Evolutionary conservation across 495 filamentous ascomycete genomes (phyloP), one percentile per base, ranked within the genome.

Genomic region (Penicillium bovifimosum): DNA sequence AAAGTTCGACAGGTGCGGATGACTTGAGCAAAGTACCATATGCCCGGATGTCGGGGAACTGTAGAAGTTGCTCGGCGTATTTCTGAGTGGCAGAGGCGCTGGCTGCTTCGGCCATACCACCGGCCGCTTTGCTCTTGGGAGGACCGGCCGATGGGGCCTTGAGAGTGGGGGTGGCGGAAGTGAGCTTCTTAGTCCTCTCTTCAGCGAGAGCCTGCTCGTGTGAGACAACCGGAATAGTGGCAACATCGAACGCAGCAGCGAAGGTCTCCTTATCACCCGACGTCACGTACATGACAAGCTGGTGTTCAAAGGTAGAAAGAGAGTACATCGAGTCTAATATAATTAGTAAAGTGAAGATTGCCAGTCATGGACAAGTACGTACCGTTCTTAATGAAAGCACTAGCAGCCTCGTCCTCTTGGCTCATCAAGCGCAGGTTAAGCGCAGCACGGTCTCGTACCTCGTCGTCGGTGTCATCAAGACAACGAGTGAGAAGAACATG

Each of bases 171-270:
- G 90, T 92, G 24, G 90, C 86, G 7, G 86, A 85, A 3, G 88
- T 95, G 61, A 96, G 86, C 72, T 97, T 96, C 80, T 95, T 92
- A 28, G 88, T 96, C 55, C 90, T 81, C 69, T 97, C 93, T 69
- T 96, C 92, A n/a, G 95, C 95, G 62, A 96, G 82, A 34, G 92
- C 90, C 76, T 98, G 90, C 68, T 96, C 93, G 42, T 91, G 86
- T 40, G 90, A 91, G 63, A 98, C 93, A 48, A 96, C 80, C n/a
- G 93, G 93, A 49, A 98, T 85, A 49, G 85, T 84, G 59, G 85
- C 84, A 55, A 97, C 81, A 64, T 97, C 91, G 75, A 98, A 98
- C 6, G 95, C 86, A 6, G 76, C 71, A 27, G 83, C 79, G 64
- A 98, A 98, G 0, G 87, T 88, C 47, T 87, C 83, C 66, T 88